phyloP scores from a whole-genome alignment of 2,329 filamentous ascomycete genomes.

The Xylariaceae sp. region DNA sequence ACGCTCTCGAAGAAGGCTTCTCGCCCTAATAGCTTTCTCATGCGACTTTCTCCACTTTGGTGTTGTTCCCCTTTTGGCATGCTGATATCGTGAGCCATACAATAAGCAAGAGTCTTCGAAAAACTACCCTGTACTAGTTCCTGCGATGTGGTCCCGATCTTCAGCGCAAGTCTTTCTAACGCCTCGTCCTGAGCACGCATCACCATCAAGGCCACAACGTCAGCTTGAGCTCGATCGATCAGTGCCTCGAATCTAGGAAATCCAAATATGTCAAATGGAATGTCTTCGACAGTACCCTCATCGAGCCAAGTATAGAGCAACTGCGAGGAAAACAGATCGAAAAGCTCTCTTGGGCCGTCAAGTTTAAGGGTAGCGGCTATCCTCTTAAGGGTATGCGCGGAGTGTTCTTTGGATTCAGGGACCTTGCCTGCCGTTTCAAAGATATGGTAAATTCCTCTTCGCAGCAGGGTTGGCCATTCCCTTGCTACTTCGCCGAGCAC shows the following conservation, averaged over 20 bases:
- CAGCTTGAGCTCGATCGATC: constrained; percentile 64
- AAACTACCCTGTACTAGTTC: constrained; percentile 65
- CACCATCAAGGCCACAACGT: constrained; percentile 72
- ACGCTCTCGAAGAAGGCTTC: constrained; percentile 59
- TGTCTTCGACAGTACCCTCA: constrained; percentile 56
- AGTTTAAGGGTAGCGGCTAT: constrained; percentile 64
- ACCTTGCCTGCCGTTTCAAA: constrained; percentile 84
- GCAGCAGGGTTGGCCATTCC: constrained; percentile 77
- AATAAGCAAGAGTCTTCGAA: constrained; percentile 74
- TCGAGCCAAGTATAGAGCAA: constrained; percentile 88
- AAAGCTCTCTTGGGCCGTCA: constrained; percentile 62
- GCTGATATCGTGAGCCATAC: constrained; percentile 69
- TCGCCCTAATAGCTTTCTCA: constrained; percentile 65
- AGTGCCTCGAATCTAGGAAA: constrained; percentile 66
- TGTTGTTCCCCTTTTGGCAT: constrained; percentile 37
- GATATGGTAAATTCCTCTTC: constrained; percentile 85
- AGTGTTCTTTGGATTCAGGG: constrained; percentile 59
- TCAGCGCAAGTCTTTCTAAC: constrained; percentile 53
- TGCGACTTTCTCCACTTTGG: constrained; percentile 56
- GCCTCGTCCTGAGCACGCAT: constrained; percentile 71
- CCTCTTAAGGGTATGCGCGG: constrained; percentile 61
- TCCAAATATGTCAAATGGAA: constrained; percentile 82
- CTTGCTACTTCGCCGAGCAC: constrained; percentile 73
- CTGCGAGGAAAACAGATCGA: constrained; percentile 80
- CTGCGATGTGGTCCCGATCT: constrained; percentile 48